Evolutionary conservation across 2,329 filamentous ascomycete species (phyloP).

Genomic region (Akanthomyces lecanii): DNA sequence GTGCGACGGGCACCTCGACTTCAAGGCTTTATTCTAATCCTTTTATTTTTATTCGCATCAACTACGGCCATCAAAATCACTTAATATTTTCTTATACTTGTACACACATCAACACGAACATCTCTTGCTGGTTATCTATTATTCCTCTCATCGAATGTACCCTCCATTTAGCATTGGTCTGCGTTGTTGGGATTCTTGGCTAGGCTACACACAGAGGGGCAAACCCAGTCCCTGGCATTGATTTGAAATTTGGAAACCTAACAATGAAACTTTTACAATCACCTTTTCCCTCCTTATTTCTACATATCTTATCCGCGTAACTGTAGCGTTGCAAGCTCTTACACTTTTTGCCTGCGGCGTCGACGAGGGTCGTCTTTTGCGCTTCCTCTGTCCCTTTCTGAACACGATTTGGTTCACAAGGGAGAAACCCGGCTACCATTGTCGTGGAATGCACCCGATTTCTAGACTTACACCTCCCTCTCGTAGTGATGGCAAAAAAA

Average conservation of each 20-base stretch:
- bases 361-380: too few relatives aligned
- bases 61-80: background rate
- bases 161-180: background rate
- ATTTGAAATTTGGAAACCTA: background rate
- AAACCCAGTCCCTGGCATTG: conserved; percentile 1
- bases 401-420: too few relatives aligned
- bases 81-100: conserved; percentile 1
- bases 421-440: too few relatives aligned
- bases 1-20: background rate
- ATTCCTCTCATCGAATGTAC: background rate
- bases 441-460: too few relatives aligned
- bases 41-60: background rate
- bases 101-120: background rate
- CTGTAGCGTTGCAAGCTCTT: too few relatives aligned
- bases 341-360: too few relatives aligned
- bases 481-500: too few relatives aligned
- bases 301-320: too few relatives aligned
- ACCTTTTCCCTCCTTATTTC: too few relatives aligned
- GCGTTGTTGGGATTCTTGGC: background rate
- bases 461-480: too few relatives aligned
- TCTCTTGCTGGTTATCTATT: background rate
- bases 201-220: background rate
- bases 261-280: too few relatives aligned
- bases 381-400: too few relatives aligned
- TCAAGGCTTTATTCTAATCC: background rate